Percentiles rank a stretch among this genome's conserved stretches.
Conservation (phyloP, 352 stramenopile species). For the Pythium pyrilobum region DNA sequence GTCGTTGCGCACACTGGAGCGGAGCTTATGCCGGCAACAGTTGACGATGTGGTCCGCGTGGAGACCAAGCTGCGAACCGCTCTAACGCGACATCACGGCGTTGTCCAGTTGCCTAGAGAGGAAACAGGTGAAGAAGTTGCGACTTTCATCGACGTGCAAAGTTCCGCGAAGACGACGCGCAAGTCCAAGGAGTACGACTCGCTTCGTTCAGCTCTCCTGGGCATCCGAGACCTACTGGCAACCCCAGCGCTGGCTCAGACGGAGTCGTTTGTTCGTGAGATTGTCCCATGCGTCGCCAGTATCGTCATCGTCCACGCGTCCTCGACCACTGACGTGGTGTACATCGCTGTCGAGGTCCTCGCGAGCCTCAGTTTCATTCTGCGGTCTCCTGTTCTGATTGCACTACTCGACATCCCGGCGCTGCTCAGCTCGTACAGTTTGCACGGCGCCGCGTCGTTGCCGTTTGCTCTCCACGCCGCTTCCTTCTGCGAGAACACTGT, state of each 20-base stretch:
- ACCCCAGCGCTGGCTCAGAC: not conserved
- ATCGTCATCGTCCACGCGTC: slow-evolving; percentile 18
- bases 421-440: slow-evolving; percentile 9
- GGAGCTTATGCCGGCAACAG: no score
- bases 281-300: not conserved
- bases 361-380: slow-evolving; percentile 13
- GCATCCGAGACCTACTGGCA: not conserved
- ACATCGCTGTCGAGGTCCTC: slow-evolving; percentile 15
- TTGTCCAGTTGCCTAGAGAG: not conserved
- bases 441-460: slow-evolving; percentile 6
- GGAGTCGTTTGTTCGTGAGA: not conserved
- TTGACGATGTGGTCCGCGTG: not conserved
- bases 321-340: slow-evolving; percentile 13
- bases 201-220: slow-evolving; percentile 1
- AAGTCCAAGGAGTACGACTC: not conserved
- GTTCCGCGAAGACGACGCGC: no score
- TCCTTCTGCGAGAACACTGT: slow-evolving; percentile 19
- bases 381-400: not conserved
- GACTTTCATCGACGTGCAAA: no score
- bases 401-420: not conserved
- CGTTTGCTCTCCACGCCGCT: slow-evolving; percentile 10
- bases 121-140: no score
- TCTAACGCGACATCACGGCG: not conserved
- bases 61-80: not conserved
- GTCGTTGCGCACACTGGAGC: not conserved